A percentile compares a stretch with the other conserved stretches of the same genome.
phyloP scores from a whole-genome alignment of 2,329 filamentous ascomycete genomes.

The Pyricularia sp. region DNA sequence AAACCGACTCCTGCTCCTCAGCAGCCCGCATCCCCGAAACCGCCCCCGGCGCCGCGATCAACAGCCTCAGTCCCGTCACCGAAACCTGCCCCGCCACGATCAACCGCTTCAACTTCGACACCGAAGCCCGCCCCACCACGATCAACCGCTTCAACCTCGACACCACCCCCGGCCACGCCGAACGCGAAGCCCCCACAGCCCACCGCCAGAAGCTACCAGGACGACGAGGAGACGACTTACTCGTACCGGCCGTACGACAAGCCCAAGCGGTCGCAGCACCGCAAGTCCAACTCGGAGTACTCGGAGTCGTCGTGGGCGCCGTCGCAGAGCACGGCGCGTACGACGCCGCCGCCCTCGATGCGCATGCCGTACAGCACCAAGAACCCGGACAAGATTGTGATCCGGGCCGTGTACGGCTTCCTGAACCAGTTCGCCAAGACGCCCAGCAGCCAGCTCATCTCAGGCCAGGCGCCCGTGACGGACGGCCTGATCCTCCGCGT shows the following conservation, averaged over 20 bases:
- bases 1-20: slow-evolving; percentile 33
- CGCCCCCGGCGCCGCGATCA: slow-evolving; percentile 15
- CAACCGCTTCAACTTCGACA: slow-evolving; percentile 15
- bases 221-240: slow-evolving; percentile 55
- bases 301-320: slow-evolving; percentile 84
- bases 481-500: slow-evolving; percentile 89
- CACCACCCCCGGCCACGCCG: slow-evolving; percentile 9
- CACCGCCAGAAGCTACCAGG: slow-evolving; percentile 48
- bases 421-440: slow-evolving; percentile 81
- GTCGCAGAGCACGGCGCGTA: slow-evolving; percentile 74
- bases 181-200: slow-evolving; percentile 28
- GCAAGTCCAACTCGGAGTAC: slow-evolving; percentile 58
- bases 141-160: slow-evolving; percentile 14
- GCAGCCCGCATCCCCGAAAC: slow-evolving; percentile 12
- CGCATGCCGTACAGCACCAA: slow-evolving; percentile 75
- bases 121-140: slow-evolving; percentile 15
- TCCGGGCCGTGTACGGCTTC: slow-evolving; percentile 87
- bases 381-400: slow-evolving; percentile 92
- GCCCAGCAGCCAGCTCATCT: slow-evolving; percentile 84
- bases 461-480: slow-evolving; percentile 75
- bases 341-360: slow-evolving; percentile 72
- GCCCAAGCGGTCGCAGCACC: slow-evolving; percentile 38
- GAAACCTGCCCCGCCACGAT: slow-evolving; percentile 16
- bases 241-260: slow-evolving; percentile 73
- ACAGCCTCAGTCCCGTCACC: slow-evolving; percentile 14